These are phyloP conservation scores for Neofusicoccum umdonicola DNA, from an alignment of 2,329 filamentous ascomycete species.

Conservation along the genomic window DNA sequence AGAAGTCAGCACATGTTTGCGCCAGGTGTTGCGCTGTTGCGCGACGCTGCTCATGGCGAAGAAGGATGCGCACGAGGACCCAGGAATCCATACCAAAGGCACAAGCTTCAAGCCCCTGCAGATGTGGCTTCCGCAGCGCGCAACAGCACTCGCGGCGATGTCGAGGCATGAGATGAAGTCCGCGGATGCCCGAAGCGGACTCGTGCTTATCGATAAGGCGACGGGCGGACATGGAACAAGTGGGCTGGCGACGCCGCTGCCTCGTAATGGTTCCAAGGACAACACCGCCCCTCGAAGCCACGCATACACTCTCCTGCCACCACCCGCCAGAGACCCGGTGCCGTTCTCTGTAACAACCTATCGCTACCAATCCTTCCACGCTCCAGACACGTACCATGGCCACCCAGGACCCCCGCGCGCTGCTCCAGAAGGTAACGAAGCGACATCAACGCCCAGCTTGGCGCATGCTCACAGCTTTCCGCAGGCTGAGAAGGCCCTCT, in stretches of 20 bases:
- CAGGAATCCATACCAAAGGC: not conserved
- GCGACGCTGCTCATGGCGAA: not conserved
- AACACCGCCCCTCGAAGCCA: slow-evolving; percentile 5
- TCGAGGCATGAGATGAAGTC: not conserved
- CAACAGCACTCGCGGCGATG: not conserved
- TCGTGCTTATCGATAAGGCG: slow-evolving; percentile 7
- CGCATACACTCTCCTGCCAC: not conserved
- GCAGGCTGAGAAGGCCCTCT: slow-evolving; percentile 82
- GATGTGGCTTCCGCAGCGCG: not conserved
- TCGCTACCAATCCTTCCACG: not conserved
- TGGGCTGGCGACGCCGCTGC: slow-evolving; percentile 13
- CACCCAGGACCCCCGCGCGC: slow-evolving; percentile 68
- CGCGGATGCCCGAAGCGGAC: not conserved
- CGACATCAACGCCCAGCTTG: not conserved
- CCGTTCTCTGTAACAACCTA: not conserved
- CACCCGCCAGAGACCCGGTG: not conserved
- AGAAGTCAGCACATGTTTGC: not conserved
- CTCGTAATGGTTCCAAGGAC: slow-evolving; percentile 15
- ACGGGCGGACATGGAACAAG: not conserved
- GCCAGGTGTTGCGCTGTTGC: not conserved
- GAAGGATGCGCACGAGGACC: too few relatives aligned
- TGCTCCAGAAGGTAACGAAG: slow-evolving; percentile 69
- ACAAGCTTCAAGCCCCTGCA: not conserved
- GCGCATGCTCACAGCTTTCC: slow-evolving; percentile 22
- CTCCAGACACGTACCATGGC: slow-evolving; percentile 52